Base-by-base conservation (phyloP, 441 rosid genomes). In the Aquilaria agallochum region DNA sequence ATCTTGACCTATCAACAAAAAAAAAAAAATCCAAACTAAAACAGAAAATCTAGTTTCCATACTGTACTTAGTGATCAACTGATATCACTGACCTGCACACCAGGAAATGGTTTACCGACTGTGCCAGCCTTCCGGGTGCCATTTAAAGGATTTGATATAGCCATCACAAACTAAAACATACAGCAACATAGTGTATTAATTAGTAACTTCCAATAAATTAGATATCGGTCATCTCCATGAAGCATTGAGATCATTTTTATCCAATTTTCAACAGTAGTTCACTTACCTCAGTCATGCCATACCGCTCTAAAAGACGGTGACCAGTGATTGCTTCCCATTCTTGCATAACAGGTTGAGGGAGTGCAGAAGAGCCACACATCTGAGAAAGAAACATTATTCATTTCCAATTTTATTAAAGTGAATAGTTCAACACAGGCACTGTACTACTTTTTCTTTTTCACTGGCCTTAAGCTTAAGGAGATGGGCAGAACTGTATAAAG, bases 281-380 rank as follows among this genome's bases (percentile, higher is more conserved):
- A 59, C 75, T 70, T 60, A 82, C 99, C 84, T 95, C 99, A 48
- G 99, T 92, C 99, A 95, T 95, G 68, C 99, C 99, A 66, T 92
- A 95, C 68, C 99, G 83, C 79, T 95, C 99, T 77, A 95, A 74
- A 68, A 95, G 98, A 62, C 95, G 86, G 65, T 95, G 98, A 40
- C 96, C 95, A 31, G 99, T 92, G 74, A 95, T 91, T 67, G 73
- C 68, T 78, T 95, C 99, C 99, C 99, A 95, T 66, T 74, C 83
- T 64, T 86, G 83, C 98, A 95, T 88, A 76, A 95, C 87, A 9
- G 98, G 95, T 66, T 81, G 79, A 68, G 99, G 99, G 54, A 95
- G 96, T 67, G 98, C 96, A 48, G 99, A 86, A 60, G 99, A 95
- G 65, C 99, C 99, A 68, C 84, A 88, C 99, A 95, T 95, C 99